These are phyloP conservation scores for Camellia sinensis DNA, from an alignment of 148 eudicot species.

Conservation along the genomic window DNA sequence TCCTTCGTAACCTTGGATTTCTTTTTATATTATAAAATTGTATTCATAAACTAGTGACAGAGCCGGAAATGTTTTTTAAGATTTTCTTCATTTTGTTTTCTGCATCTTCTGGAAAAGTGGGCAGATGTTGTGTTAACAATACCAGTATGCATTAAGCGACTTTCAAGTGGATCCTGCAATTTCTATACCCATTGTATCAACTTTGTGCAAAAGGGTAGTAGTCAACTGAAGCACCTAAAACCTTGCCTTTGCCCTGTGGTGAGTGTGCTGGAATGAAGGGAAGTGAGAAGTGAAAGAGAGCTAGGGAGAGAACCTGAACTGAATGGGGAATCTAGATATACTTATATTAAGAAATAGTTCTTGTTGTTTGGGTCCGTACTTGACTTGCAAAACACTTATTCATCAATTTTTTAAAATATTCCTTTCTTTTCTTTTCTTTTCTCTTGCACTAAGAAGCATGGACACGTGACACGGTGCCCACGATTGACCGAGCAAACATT, in stretches of 20 bases:
- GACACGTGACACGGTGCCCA: no score
- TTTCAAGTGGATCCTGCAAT: background rate
- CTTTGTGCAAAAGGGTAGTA: background rate
- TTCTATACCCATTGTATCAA: background rate
- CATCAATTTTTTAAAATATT: background rate
- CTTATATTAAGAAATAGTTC: background rate
- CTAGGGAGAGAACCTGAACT: background rate
- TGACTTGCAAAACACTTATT: background rate
- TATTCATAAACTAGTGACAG: no score
- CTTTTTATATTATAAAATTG: no score
- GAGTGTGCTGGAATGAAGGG: background rate
- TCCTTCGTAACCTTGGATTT: no score
- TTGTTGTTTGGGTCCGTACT: background rate
- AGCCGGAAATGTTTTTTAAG: no score
- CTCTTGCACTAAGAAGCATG: no score
- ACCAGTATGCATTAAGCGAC: background rate
- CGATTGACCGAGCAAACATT: no score
- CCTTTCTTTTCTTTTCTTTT: background rate
- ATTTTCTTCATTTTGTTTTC: background rate
- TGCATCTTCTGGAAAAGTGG: background rate
- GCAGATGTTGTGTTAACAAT: background rate
- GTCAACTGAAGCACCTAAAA: background rate
- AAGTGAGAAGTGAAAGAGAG: constrained; percentile 1
- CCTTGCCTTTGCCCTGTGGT: background rate
- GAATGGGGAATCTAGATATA: background rate